phyloP scores from a whole-genome alignment of 345 rosid species.

The Toxicodendron radicans region DNA sequence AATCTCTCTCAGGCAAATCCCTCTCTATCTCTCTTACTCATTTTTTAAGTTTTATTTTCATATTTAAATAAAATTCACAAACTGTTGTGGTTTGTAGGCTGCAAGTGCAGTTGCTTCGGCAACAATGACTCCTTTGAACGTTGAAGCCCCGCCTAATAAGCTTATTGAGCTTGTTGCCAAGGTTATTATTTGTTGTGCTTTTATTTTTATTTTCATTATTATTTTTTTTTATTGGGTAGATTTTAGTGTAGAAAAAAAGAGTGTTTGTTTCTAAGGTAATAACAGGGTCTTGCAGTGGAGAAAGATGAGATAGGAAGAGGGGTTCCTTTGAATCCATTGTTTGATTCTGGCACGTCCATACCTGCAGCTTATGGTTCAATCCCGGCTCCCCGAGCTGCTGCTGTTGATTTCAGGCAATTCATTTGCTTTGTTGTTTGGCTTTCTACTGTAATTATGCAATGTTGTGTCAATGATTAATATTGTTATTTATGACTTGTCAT shows the following conservation, averaged over 20 bases:
- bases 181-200: slow-evolving; percentile 35
- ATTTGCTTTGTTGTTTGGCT: not conserved
- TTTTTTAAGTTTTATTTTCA: slow-evolving; percentile 5
- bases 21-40: not conserved
- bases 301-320: slow-evolving; percentile 60
- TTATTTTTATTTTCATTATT: not conserved
- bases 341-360: slow-evolving; percentile 33
- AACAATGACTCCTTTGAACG: slow-evolving; percentile 74
- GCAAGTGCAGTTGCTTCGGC: slow-evolving; percentile 79
- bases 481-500: not conserved
- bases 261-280: slow-evolving; percentile 36
- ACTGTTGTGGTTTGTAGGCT: slow-evolving; percentile 40
- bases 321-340: slow-evolving; percentile 44
- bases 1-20: slow-evolving; percentile 62
- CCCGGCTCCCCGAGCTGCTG: slow-evolving; percentile 47
- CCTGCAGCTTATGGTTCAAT: slow-evolving; percentile 50
- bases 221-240: not conserved
- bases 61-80: not conserved
- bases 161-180: slow-evolving; percentile 80
- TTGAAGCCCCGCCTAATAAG: slow-evolving; percentile 66
- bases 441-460: not conserved
- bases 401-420: slow-evolving; percentile 66
- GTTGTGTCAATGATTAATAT: not conserved
- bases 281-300: slow-evolving; percentile 89
- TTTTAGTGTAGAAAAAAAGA: not conserved